phyloP scores from a whole-genome alignment of 352 stramenopile species.

The Saprolegnia diclina region DNA sequence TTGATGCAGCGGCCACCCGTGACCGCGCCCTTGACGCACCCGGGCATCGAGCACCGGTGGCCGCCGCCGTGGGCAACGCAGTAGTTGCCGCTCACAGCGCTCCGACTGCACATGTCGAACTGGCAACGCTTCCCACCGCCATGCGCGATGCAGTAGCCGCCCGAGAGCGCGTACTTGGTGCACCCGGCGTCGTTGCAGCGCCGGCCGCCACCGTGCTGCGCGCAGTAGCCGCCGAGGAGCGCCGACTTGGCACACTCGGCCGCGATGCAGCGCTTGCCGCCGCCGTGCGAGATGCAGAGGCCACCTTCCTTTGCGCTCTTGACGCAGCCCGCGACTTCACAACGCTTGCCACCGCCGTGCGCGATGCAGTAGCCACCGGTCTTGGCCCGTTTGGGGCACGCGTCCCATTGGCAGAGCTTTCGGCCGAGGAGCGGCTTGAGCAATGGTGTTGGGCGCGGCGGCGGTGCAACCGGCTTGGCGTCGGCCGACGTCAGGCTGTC shows the following conservation, averaged over 20 bases:
- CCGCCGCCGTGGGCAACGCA: constrained; percentile 63
- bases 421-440: neutral
- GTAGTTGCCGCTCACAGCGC: constrained; percentile 49
- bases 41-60: constrained; percentile 54
- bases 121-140: constrained; percentile 75
- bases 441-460: neutral
- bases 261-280: constrained; percentile 72
- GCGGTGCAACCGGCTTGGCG: neutral
- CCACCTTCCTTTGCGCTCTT: constrained; percentile 82
- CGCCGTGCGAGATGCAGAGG: constrained; percentile 57
- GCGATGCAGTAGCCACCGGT: constrained; percentile 79
- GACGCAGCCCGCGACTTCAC: constrained; percentile 59
- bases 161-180: constrained; percentile 70
- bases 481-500: neutral
- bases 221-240: constrained; percentile 77
- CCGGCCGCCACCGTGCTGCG: constrained; percentile 65
- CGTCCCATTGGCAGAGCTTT: constrained; percentile 52
- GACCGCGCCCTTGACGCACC: constrained; percentile 80
- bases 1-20: constrained; percentile 83
- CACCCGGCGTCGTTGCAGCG: constrained; percentile 68
- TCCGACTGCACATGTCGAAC: constrained; percentile 44
- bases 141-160: constrained; percentile 75
- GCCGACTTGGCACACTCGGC: constrained; percentile 71
- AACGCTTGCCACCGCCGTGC: constrained; percentile 66
- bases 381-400: constrained; percentile 69